Conservation (phyloP, 2,329 filamentous ascomycete species). For the Orbilia javanica region DNA sequence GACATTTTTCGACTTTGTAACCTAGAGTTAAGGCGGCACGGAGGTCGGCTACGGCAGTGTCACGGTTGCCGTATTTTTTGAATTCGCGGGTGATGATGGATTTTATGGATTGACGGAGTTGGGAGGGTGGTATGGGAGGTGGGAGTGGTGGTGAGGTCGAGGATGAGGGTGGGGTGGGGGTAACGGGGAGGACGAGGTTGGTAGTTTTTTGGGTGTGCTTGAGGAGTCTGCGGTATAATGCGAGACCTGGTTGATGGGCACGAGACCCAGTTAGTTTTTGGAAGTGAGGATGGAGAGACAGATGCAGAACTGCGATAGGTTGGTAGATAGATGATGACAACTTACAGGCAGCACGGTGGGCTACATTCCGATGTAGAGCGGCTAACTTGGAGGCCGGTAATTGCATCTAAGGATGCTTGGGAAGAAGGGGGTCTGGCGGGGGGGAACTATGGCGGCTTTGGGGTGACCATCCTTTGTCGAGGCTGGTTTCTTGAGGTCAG, state of each 20-base stretch:
- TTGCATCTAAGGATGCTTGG: conserved; percentile 51
- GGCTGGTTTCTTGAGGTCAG: background rate
- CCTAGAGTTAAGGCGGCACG: conserved; percentile 23
- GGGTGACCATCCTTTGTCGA: conserved; percentile 32
- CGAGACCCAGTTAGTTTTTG: background rate
- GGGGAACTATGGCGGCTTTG: conserved; percentile 34
- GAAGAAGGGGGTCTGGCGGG: background rate
- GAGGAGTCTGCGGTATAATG: conserved; percentile 55
- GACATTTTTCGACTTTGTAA: conserved; percentile 36
- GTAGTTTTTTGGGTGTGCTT: conserved; percentile 35
- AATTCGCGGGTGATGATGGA: conserved; percentile 50
- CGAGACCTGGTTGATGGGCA: conserved; percentile 38
- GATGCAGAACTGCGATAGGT: too few relatives aligned
- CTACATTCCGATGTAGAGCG: conserved; percentile 54
- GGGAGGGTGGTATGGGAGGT: background rate
- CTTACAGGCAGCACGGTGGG: conserved; percentile 47
- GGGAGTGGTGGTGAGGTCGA: background rate
- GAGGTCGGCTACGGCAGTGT: conserved; percentile 14
- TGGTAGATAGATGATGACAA: background rate
- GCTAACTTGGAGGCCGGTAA: conserved; percentile 30
- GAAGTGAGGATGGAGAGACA: background rate
- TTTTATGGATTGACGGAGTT: conserved; percentile 36
- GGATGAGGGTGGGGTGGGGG: background rate
- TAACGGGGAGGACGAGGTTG: background rate
- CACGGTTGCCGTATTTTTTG: conserved; percentile 23